Base-by-base conservation (phyloP, 2,329 filamentous ascomycete species). In the Thielaviopsis euricoi region DNA sequence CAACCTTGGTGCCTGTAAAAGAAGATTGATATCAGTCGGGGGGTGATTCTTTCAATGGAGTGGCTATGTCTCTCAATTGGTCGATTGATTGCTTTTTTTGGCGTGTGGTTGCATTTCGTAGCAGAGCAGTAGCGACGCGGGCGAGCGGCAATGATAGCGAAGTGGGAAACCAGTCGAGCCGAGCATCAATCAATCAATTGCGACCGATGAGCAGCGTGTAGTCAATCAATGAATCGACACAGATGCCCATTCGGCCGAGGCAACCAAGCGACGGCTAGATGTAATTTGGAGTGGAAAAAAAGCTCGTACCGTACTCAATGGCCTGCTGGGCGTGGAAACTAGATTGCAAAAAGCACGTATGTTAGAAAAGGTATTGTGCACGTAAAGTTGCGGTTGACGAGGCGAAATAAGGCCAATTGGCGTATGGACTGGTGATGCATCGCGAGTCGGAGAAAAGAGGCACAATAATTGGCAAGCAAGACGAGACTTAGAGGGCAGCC, bases 251-350 rank as follows among this genome's bases (percentile, higher is more conserved):
- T 52, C 46, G 54, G 51, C 51, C 48, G 37, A 51, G 55, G 22
- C 37, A 25, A 26, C 21, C n/a, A n/a, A n/a, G 46, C 48, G 33
- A 40, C 53, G 53, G 55, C 6, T 43, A 43, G 13, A 17, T 9
- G 37, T 7, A 15, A 43, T 9, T 7, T 12, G 6, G 17, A 43
- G 13, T 19, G 19, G 19, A 46, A 46, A 46, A 46, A 52, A 33
- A 49, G 12, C 23, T 37, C 71, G 70, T 87, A 94, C 89, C 93
- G 75, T 98, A 98, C 73, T 95, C 93, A 74, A 98, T 96, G 65
- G 93, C 93, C 77, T 96, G 90, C 72, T 89, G 81, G 64, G 93
- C 93, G 74, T 98, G 93, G 80, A 98, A 98, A 67, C 91, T 97
- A 66, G 58, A 52, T 19, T 52, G 37, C 22, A 21, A 21, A n/a